These are phyloP conservation scores for Ophiosphaerella korrae DNA, from an alignment of 2,329 filamentous ascomycete genomes.

Conservation along the genomic window DNA sequence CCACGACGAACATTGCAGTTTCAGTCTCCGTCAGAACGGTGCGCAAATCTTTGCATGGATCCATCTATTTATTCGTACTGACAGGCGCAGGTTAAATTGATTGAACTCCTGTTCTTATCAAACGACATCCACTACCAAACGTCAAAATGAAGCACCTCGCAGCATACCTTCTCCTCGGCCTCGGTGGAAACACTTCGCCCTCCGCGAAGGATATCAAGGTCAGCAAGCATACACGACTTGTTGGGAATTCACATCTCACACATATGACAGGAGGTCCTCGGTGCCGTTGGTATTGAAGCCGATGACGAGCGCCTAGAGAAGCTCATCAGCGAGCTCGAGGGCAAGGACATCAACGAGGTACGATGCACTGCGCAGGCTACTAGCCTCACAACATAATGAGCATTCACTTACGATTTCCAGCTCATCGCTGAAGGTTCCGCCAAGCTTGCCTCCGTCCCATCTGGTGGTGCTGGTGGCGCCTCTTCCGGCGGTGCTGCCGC, in stretches of 20 bases:
- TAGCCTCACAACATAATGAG: slow-evolving; percentile 10
- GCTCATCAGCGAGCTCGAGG: slow-evolving; percentile 88
- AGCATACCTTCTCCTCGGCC: slow-evolving; percentile 95
- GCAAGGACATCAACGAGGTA: slow-evolving; percentile 93
- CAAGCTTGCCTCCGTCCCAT: slow-evolving; percentile 98
- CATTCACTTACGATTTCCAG: slow-evolving; percentile 56
- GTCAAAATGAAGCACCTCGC: slow-evolving; percentile 99
- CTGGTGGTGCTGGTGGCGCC: slow-evolving; percentile 77
- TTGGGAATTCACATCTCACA: slow-evolving; percentile 9
- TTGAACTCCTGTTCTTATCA: slow-evolving; percentile 84
- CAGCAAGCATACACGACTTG: not conserved
- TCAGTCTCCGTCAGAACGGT: slow-evolving; percentile 99
- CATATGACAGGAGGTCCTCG: slow-evolving; percentile 75
- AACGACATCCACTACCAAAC: slow-evolving; percentile 27
- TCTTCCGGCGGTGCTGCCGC: slow-evolving; percentile 68
- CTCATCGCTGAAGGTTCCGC: slow-evolving; percentile 85
- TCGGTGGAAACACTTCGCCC: slow-evolving; percentile 90
- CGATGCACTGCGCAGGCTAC: slow-evolving; percentile 33
- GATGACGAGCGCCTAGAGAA: slow-evolving; percentile 81
- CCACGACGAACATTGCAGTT: slow-evolving; percentile 78
- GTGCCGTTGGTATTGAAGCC: slow-evolving; percentile 92
- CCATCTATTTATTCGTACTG: slow-evolving; percentile 12
- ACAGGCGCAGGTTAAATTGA: slow-evolving; percentile 69
- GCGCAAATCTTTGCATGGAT: slow-evolving; percentile 2
- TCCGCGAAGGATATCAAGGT: slow-evolving; percentile 76